Conservation (phyloP, 805 yeast genomes). For the Cyberlindnera japonica region DNA sequence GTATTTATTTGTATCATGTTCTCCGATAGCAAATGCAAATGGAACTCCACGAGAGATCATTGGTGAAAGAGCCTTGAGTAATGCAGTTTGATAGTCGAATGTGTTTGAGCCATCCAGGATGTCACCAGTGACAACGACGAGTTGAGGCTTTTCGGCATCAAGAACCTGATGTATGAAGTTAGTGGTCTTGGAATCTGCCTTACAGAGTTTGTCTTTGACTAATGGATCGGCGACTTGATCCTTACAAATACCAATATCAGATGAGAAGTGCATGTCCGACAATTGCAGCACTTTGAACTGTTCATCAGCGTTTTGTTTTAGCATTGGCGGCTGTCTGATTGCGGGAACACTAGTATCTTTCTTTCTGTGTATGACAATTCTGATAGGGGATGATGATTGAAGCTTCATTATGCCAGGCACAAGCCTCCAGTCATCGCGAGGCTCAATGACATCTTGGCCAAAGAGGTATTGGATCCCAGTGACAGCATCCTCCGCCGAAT, state of each 20-base stretch:
- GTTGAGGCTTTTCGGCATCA: conserved; percentile 54
- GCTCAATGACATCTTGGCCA: conserved; percentile 54
- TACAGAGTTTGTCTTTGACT: conserved; percentile 33
- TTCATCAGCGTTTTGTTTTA: conserved; percentile 31
- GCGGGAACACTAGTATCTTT: not conserved
- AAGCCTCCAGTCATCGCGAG: conserved; percentile 53
- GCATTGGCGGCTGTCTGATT: conserved; percentile 1
- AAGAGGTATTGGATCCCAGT: conserved; percentile 49
- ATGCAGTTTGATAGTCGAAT: conserved; percentile 58
- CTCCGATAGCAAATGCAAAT: conserved; percentile 57
- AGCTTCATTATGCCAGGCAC: conserved; percentile 18
- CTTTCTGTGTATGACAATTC: conserved; percentile 8
- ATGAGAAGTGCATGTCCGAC: conserved; percentile 62
- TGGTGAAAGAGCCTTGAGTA: conserved; percentile 55
- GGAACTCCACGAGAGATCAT: conserved; percentile 52
- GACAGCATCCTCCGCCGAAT: conserved; percentile 32
- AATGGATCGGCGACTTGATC: conserved; percentile 34
- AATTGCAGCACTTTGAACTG: conserved; percentile 60
- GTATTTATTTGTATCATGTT: conserved; percentile 55
- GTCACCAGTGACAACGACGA: conserved; percentile 65
- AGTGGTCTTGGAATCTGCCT: conserved; percentile 52
- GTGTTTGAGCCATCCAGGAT: conserved; percentile 54
- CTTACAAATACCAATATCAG: conserved; percentile 53
- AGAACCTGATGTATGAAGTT: conserved; percentile 48
- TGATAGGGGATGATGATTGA: conserved; percentile 3